Base-by-base conservation (phyloP, 306 rosid genomes). In the Dryas octopetala region DNA sequence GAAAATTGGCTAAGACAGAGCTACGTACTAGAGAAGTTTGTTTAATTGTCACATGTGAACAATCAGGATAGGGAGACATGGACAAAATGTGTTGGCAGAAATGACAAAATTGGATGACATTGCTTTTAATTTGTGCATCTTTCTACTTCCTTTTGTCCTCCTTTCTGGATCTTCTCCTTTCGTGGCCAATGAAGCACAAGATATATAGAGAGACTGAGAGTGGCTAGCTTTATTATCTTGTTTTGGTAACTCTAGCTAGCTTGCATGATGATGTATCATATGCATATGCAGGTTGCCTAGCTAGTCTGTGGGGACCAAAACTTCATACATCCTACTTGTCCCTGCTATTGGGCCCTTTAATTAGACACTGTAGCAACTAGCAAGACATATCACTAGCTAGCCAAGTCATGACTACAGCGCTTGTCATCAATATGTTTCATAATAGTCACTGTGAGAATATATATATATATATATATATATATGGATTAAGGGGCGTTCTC, bases 81-180 rank as follows among this genome's bases (percentile, higher is more conserved):
- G 94, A 92, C 85, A 90, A 83, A 81, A 53, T 81, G 80, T 88
- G 92, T 78, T 68, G 63, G 63, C 60, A 67, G 81, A 83, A 87
- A 79, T 52, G 83, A 84, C 91, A 80, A 87, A 72, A 50, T 44
- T 57, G 61, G 85, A 85, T 82, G 74, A 74, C 83, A 74, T 19
- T 70, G 16, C 70, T 63, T 75, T 77, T n/a, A n/a, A n/a, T n/a
- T 74, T 79, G 51, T 62, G 77, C 80, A 84, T 82, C 78, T 72
- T 75, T 82, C 76, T 70, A 61, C 82, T 83, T 77, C 67, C 45
- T 63, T 46, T 73, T 83, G 86, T 86, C 81, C 75, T 86, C 81
- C 78, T 49, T 61, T 41, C 79, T 81, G 80, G 80, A 86, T 77
- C 78, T 71, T 84, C 75, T 73, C n/a, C 72, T 75, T 32, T 79